Evolutionary conservation across 179 eudicot genomes (phyloP).

Genomic region (Patellifolia procumbens): DNA sequence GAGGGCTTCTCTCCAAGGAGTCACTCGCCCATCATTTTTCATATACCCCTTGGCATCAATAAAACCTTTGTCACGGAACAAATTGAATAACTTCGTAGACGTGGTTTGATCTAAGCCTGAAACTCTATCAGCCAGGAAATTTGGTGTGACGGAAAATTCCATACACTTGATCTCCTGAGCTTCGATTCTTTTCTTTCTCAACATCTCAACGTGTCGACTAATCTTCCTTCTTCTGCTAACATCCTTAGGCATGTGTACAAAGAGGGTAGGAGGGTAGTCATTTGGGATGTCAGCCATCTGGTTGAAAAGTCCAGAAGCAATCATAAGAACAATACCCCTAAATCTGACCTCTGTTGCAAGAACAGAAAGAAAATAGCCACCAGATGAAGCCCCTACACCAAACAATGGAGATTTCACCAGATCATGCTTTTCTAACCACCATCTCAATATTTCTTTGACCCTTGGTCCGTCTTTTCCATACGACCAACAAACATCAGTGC

Average conservation of each 20-base stretch:
- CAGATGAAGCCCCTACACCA: slow-evolving; percentile 93
- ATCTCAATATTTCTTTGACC: slow-evolving; percentile 45
- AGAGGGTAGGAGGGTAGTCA: slow-evolving; percentile 79
- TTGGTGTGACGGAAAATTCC: slow-evolving; percentile 66
- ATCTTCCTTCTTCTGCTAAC: slow-evolving; percentile 44
- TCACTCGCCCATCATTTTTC: slow-evolving; percentile 76
- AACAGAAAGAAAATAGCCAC: slow-evolving; percentile 81
- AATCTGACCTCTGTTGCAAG: slow-evolving; percentile 67
- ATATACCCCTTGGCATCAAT: slow-evolving; percentile 63
- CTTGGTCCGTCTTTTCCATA: slow-evolving; percentile 46
- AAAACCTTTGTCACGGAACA: slow-evolving; percentile 55
- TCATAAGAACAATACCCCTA: slow-evolving; percentile 71
- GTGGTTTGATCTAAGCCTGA: slow-evolving; percentile 43
- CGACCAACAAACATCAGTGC: slow-evolving; percentile 72
- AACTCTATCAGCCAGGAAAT: slow-evolving; percentile 59
- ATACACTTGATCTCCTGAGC: slow-evolving; percentile 65
- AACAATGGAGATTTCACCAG: slow-evolving; percentile 67
- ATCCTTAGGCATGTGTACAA: slow-evolving; percentile 98
- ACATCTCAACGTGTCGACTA: slow-evolving; percentile 36
- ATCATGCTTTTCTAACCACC: slow-evolving; percentile 63
- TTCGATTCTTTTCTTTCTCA: slow-evolving; percentile 56
- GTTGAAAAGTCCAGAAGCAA: slow-evolving; percentile 72
- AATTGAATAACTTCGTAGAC: slow-evolving; percentile 47
- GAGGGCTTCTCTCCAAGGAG: slow-evolving; percentile 63
- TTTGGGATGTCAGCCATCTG: slow-evolving; percentile 45